phyloP scores from a whole-genome alignment of 2,329 filamentous ascomycete genomes.

The Epichloe festucae region DNA sequence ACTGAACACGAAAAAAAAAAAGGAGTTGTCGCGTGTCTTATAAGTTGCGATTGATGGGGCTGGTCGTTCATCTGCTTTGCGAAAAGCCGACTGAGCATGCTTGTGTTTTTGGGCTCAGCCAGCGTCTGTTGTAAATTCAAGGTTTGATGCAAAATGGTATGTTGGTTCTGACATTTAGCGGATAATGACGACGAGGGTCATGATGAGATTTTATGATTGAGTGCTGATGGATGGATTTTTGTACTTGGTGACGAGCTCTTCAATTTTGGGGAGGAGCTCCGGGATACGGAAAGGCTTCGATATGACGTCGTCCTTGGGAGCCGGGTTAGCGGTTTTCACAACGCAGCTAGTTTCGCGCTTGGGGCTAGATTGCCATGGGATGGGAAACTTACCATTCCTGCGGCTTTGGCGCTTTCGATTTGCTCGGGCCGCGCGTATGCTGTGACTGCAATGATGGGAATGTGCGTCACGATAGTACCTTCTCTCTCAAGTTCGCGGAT shows the following conservation, averaged over 20 bases:
- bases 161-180: neutral
- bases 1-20: no score
- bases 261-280: slow-evolving; percentile 56
- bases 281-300: slow-evolving; percentile 68
- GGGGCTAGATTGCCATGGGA: neutral
- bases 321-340: neutral
- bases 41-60: no score
- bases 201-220: neutral
- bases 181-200: neutral
- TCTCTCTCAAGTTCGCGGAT: slow-evolving; percentile 56
- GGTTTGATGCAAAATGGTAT: no score
- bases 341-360: no score
- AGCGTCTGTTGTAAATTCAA: no score
- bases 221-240: slow-evolving; percentile 17
- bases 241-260: slow-evolving; percentile 37
- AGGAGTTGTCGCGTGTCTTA: no score
- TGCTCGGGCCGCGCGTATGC: slow-evolving; percentile 68
- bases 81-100: neutral
- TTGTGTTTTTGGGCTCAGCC: neutral
- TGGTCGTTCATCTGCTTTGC: neutral
- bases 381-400: slow-evolving; percentile 51
- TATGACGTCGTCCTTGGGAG: slow-evolving; percentile 53
- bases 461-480: slow-evolving; percentile 47
- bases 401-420: slow-evolving; percentile 54
- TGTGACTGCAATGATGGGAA: slow-evolving; percentile 75